Base-by-base conservation (phyloP, 345 rosid genomes). In the Heritiera fomes region DNA sequence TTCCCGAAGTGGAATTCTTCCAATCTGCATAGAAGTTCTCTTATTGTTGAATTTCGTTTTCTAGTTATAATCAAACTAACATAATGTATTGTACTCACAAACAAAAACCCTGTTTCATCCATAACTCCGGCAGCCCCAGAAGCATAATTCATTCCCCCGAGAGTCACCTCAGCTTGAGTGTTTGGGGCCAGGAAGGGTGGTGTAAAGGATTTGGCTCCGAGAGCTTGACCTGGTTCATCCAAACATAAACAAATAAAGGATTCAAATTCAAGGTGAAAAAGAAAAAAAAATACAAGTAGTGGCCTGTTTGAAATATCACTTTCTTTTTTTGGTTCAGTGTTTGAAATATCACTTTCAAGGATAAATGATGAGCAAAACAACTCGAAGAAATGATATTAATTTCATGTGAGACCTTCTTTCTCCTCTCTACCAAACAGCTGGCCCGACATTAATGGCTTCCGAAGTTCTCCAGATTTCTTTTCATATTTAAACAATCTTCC, bases 111-210 rank as follows among this genome's bases (percentile, higher is more conserved):
- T 2, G 90, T 87, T 75, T 85, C 85, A 20, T 90, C 90, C 79
- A 90, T 77, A 75, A 90, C 83, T 60, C 93, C 93, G 41, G 86
- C 82, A 34, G 89, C 85, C 18, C 93, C 90, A 28, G 92, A 89
- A 64, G 92, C 93, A 80, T 86, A 87, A 63, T 88, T 89, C 32
- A 85, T 81, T 76, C 92, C 93, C 15, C 55, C 55, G 14, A 61
- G 70, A 34, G 84, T 61, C n/a, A 87, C 74, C 59, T 83, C 82
- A 23, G 76, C 75, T 32, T 69, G 81, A 34, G 75, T 67, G 74
- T 85, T 82, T 45, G 91, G 89, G 58, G 87, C 81, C 32, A 88
- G 78, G 73, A 81, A 88, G 52, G 90, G 88, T 40, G 79, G 73
- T 68, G 90, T 85, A 81, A 82, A 86, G 30, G 88, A 81, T 70